A percentile compares a stretch with the other conserved stretches of the same genome.
Conservation (phyloP, 306 rosid species). For the Lathyrus oleraceus region DNA sequence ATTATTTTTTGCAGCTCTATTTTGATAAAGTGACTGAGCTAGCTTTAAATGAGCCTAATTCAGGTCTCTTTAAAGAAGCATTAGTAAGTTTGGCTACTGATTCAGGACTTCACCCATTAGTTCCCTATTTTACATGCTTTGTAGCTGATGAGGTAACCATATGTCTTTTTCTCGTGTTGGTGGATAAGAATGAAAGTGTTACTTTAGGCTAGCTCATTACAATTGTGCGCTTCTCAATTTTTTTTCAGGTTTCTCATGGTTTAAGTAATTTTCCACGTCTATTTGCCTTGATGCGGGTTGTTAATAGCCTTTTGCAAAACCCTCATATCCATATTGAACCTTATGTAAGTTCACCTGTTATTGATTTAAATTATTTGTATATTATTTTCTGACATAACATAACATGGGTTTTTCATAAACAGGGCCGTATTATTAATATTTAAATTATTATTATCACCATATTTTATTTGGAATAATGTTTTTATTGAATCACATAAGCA, state of each 20-base stretch:
- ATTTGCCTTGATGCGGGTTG: conserved; percentile 87
- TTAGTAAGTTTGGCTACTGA: conserved; percentile 84
- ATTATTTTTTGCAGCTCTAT: conserved; percentile 63
- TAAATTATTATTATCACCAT: conserved; percentile 10
- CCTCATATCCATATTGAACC: conserved; percentile 84
- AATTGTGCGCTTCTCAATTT: conserved; percentile 36
- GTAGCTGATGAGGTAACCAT: conserved; percentile 82
- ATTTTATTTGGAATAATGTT: conserved; percentile 18
- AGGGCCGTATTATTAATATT: background rate
- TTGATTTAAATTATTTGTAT: conserved; percentile 30
- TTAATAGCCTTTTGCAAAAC: conserved; percentile 76
- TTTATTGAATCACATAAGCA: background rate
- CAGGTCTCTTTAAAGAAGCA: conserved; percentile 73
- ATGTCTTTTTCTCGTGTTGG: conserved; percentile 13
- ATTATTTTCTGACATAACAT: conserved; percentile 24
- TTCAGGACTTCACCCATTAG: conserved; percentile 87
- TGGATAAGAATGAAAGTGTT: conserved; percentile 25
- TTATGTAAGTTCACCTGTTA: conserved; percentile 62
- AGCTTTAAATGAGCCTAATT: conserved; percentile 61
- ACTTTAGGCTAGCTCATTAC: conserved; percentile 22
- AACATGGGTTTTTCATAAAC: conserved; percentile 7
- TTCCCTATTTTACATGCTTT: conserved; percentile 84
- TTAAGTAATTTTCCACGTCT: conserved; percentile 60
- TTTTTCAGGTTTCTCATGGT: conserved; percentile 66
- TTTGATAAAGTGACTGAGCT: conserved; percentile 77